Evolutionary conservation across 1,284 basidiomycete species (phyloP), one percentile per base, ranked within the genome.

Genomic region (Cryptococcus jaspeensis): DNA sequence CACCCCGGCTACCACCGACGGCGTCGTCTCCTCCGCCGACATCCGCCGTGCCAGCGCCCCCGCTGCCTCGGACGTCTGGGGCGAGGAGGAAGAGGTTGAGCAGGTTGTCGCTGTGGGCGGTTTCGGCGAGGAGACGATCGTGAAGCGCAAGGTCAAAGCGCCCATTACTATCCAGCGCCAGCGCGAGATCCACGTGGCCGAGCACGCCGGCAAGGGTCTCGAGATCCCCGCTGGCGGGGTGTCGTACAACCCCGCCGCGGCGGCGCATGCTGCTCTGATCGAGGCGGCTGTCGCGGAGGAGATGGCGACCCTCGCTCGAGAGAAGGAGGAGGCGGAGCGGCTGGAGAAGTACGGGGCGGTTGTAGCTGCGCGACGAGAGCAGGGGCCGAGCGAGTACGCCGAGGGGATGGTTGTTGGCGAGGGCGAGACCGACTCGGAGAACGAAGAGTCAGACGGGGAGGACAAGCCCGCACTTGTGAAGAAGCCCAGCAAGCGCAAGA

Each of bases 211-310:
- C n/a, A 60, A 59, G 37, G 52, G 46, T 13, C 83, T 94, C 1
- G 75, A 83, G 1, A 75, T 84, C 6, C 95, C 95, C 0, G 90
- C 91, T 63, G 85, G 87, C 28, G 95, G 95, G 18, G 84, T 87
- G 6, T 94, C 91, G n/a, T 98, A 99, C 78, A 98, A 98, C 74
- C 95, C 95, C 0, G 84, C 86, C 0, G 85, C 84, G 15, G 82
- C 84, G 9, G 84, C 87, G 0, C 91, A 97, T 72, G 84, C 86
- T 56, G 84, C 85, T 45, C 84, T 97, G 2, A 76, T 99, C 16
- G 79, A 83, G 13, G 71, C 82, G 48, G 94, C 92, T 0, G 82
- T 86, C 59, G 82, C 86, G 56, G 78, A 83, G 32, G 93, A 92
- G 71, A 82, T 83, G 60, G 81, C 80, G 47, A 81, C 82, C 41